Conservation (phyloP, 2,329 filamentous ascomycete genomes). For the Alternaria arborescens region DNA sequence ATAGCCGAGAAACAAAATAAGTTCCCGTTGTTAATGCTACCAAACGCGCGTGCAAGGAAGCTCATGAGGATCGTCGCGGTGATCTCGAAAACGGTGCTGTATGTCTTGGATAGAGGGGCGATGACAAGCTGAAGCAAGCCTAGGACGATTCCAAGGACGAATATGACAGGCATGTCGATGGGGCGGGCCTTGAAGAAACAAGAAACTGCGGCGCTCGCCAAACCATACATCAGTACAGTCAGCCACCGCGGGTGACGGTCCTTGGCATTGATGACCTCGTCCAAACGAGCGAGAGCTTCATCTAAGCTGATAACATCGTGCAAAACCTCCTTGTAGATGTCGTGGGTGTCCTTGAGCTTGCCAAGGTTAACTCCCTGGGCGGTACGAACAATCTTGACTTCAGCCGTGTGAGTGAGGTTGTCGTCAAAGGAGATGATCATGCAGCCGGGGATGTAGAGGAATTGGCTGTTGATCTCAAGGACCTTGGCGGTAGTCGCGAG, state of each 20-base stretch:
- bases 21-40: constrained; percentile 53
- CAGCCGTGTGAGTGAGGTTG: constrained; percentile 68
- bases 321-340: constrained; percentile 80
- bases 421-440: constrained; percentile 94
- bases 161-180: constrained; percentile 80
- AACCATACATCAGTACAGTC: constrained; percentile 72
- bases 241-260: constrained; percentile 61
- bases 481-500: constrained; percentile 86
- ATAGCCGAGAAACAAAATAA: constrained; percentile 61
- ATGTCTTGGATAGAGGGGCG: constrained; percentile 75
- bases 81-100: constrained; percentile 62
- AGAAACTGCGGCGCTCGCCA: constrained; percentile 77
- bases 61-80: constrained; percentile 57
- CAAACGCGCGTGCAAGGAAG: constrained; percentile 58
- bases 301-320: constrained; percentile 76
- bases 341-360: constrained; percentile 75
- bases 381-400: constrained; percentile 77
- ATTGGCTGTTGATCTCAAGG: constrained; percentile 86
- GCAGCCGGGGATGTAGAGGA: constrained; percentile 86
- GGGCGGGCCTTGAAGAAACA: constrained; percentile 80
- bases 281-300: constrained; percentile 70
- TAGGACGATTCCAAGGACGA: constrained; percentile 75
- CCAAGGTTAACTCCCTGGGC: constrained; percentile 75
- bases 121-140: constrained; percentile 78
- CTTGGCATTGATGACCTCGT: constrained; percentile 67